Percentiles rank a stretch among this genome's conserved stretches.
Evolutionary conservation across 208 protist genomes (phyloP).

Genomic region (Crithidia fasciculata): DNA sequence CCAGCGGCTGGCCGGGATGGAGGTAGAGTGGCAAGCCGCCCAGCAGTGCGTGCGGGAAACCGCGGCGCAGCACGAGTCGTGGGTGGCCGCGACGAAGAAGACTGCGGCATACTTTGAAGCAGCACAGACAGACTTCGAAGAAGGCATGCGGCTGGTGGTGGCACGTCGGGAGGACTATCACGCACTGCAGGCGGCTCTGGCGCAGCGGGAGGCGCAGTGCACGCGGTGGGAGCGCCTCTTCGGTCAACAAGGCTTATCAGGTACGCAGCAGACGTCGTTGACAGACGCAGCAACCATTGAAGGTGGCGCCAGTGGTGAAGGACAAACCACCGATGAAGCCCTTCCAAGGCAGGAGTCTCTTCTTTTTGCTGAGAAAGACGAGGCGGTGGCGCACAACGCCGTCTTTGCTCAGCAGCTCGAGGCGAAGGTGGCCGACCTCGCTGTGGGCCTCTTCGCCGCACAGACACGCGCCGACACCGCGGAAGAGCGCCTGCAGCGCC

Average conservation of each 20-base stretch:
- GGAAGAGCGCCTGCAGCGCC: conserved; percentile 5
- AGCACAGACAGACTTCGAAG: conserved; percentile 6
- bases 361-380: background rate
- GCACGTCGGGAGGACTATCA: conserved; percentile 33
- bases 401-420: conserved; percentile 41
- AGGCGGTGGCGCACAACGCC: background rate
- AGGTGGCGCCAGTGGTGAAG: too few species aligned
- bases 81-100: background rate
- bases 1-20: conserved; percentile 15
- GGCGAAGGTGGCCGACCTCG: conserved; percentile 67
- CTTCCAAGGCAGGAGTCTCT: too few species aligned
- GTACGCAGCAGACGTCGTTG: background rate
- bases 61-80: conserved; percentile 17
- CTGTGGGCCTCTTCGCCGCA: conserved; percentile 44
- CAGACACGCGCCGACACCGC: conserved; percentile 30
- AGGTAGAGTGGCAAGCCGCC: conserved; percentile 25
- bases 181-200: conserved; percentile 31
- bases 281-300: background rate
- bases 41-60: conserved; percentile 29
- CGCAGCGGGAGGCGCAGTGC: conserved; percentile 25
- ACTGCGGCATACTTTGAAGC: conserved; percentile 12
- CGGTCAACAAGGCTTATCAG: background rate
- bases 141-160: conserved; percentile 10
- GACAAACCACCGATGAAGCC: too few species aligned
- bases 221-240: conserved; percentile 36